Percentiles rank a stretch among this genome's conserved stretches.
These are phyloP conservation scores for Lanmaoa pseudosensibilis DNA, from an alignment of 768 basidiomycete species.

Conservation along the genomic window DNA sequence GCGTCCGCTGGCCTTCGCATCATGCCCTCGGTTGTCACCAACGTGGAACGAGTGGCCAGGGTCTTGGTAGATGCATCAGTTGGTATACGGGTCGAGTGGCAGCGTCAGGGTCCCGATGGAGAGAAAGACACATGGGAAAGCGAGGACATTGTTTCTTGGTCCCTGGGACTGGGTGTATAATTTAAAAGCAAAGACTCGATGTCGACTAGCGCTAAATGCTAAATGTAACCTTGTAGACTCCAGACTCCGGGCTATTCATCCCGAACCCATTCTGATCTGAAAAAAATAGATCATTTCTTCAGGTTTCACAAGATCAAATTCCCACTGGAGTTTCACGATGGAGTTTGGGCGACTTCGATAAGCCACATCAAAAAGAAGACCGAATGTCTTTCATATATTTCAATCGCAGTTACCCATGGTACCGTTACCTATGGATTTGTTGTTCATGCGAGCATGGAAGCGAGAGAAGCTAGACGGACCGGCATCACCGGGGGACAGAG, in stretches of 20 bases:
- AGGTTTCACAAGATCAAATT: background rate
- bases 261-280: background rate
- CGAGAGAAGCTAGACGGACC: background rate
- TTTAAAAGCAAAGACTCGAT: background rate
- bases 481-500: no score
- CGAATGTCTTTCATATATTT: background rate
- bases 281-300: background rate
- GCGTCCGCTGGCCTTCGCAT: slow-evolving; percentile 19
- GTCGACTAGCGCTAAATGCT: background rate
- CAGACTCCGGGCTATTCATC: no score
- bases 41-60: slow-evolving; percentile 19
- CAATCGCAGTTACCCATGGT: background rate
- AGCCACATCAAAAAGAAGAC: background rate
- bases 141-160: slow-evolving; percentile 28
- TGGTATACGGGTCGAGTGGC: slow-evolving; percentile 29
- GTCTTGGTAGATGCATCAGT: slow-evolving; percentile 30
- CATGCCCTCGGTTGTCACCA: slow-evolving; percentile 25
- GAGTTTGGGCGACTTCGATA: background rate
- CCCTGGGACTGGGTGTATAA: slow-evolving; percentile 22
- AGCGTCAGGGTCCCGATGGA: slow-evolving; percentile 13
- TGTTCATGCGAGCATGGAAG: background rate
- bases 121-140: slow-evolving; percentile 29
- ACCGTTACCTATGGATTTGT: background rate
- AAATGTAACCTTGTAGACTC: background rate
- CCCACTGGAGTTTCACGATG: background rate